Base-by-base conservation (phyloP, 2,329 filamentous ascomycete species). In the Pseudocercospora musae region DNA sequence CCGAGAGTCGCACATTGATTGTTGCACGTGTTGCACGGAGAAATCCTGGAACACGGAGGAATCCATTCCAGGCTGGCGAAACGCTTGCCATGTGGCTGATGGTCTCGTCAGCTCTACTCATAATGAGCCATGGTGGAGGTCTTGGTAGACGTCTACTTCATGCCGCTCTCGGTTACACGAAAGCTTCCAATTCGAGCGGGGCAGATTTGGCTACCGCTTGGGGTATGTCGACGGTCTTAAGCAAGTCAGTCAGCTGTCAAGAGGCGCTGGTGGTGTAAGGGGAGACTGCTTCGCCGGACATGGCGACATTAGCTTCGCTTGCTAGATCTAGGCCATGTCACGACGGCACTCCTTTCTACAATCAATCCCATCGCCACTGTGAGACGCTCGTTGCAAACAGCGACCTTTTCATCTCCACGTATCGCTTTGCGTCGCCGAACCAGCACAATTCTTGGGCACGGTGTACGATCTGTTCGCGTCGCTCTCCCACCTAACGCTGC, bases 401-500 rank as follows among this genome's bases (percentile, higher is more conserved):
- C 7, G 25, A 7, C 9, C 42, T 4, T n/a, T 42, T 68, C 57
- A 74, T 52, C 68, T 66, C 72, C 68, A 62, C 58, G 65, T 65
- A 59, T 70, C 66, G 31, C 50, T 66, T 58, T 64, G 59, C 5
- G 60, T 66, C 5, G 66, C 66, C 23, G 54, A 54, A 1, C 67
- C 68, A 11, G 53, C 64, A 48, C 68, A 70, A 20, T 64, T 70
- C 9, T 21, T 25, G 13, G 67, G 66, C 11, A 66, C 64, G 25
- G 60, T 63, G 29, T 65, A 68, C 42, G 37, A 50, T 21, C 66
- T 48, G 53, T 68, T 59, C 9, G 66, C 62, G 37, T 65, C 62
- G 31, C 57, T 58, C 77, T 91, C 88, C 88, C 88, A 91, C 1
- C 75, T 78, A 11, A 88, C 75, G 0, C 76, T 77, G 0, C 86